Base-by-base conservation (phyloP, 345 rosid species). In the Brassica cretica region DNA sequence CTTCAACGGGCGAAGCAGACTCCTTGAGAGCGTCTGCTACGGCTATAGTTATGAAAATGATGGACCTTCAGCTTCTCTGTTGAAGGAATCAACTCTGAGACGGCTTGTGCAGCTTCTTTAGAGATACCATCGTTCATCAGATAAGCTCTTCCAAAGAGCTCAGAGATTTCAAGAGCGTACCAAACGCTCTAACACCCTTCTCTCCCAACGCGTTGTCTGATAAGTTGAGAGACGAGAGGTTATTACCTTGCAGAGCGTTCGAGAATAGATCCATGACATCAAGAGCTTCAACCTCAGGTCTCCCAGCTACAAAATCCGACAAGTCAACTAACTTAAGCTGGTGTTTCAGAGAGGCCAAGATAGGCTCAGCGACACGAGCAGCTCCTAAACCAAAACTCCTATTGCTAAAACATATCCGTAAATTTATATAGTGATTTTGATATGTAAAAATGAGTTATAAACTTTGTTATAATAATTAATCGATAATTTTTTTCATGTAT, bases 141-240 rank as follows among this genome's bases (percentile, higher is more conserved):
- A 83, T 86, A 91, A 94, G 89, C 85, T 92, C 91, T 84, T 92
- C 95, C 80, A 94, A 78, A 80, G 84, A 80, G 55, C 84, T 86
- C 82, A 84, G 97, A 25, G 98, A 92, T 71, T 83, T 81, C 24
- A 94, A 83, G 18, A 94, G 97, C 39, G 88, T 75, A 19, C 82
- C 83, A 81, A 92, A 92, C 65, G 97, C 97, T 83, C 93, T 85
- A 53, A 94, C 88, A 74, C 98, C 98, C 66, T 94, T 92, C 83
- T 92, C 97, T 21, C 98, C 97, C 84, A 94, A 81, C 62, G 98
- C 98, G 76, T 94, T 94, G 24, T 92, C 82, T 12, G 98, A 92
- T 33, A 94, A 89, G 83, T 92, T 86, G 76, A 94, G 83, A 76
- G 82, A 92, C 39, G 71, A 87, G 78, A 92, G 84, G 73, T 82